A percentile compares a stretch with the other conserved stretches of the same genome.
phyloP scores from a whole-genome alignment of 805 yeast genomes.

The Yarrowia deformans region DNA sequence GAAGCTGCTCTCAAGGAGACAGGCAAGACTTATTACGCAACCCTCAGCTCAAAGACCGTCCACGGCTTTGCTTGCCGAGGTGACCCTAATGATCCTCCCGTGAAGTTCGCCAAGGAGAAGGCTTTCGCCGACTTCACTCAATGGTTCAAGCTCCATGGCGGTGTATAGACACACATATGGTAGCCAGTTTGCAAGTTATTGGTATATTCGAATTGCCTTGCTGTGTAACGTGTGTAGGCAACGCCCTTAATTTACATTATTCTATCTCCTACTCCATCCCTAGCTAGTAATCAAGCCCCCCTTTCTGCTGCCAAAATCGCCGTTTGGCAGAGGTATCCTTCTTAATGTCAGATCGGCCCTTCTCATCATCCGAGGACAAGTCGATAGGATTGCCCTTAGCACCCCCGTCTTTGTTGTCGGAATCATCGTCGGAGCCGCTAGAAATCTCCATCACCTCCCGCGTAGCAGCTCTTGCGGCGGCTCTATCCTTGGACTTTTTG shows the following conservation, averaged over 20 bases:
- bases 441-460: slow-evolving; percentile 30
- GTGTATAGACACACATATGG: background rate
- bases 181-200: background rate
- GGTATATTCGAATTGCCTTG: background rate
- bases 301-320: slow-evolving; percentile 34
- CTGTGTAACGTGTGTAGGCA: background rate
- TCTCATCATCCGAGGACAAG: slow-evolving; percentile 19
- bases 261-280: background rate
- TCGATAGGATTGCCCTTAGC: slow-evolving; percentile 18
- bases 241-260: slow-evolving; percentile 10
- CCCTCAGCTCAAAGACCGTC: slow-evolving; percentile 64
- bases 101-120: slow-evolving; percentile 72
- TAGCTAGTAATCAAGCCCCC: slow-evolving; percentile 28
- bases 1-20: slow-evolving; percentile 64
- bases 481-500: slow-evolving; percentile 47
- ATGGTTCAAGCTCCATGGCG: slow-evolving; percentile 43
- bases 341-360: slow-evolving; percentile 16
- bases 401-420: background rate
- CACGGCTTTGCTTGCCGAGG: slow-evolving; percentile 90
- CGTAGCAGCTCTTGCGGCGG: slow-evolving; percentile 22
- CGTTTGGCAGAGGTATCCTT: slow-evolving; percentile 22
- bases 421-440: slow-evolving; percentile 5
- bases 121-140: slow-evolving; percentile 51
- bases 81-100: slow-evolving; percentile 61
- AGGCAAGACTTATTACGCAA: slow-evolving; percentile 64